Percentiles rank a stretch among this genome's conserved stretches.
Conservation (phyloP, 768 basidiomycete species). For the Leccinum broughii region DNA sequence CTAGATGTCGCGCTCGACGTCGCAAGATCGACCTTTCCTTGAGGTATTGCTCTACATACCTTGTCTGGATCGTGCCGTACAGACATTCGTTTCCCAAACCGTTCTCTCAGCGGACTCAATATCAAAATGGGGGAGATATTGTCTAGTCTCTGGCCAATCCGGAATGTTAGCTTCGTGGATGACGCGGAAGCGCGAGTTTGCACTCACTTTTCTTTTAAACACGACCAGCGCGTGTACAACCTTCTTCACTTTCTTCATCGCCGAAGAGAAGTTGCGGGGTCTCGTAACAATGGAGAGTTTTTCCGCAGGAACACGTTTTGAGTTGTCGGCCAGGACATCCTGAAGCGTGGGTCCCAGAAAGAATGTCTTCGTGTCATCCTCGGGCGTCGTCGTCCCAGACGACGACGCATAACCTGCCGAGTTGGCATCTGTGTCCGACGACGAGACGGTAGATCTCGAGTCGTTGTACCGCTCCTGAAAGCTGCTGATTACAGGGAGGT, state of each 20-base stretch:
- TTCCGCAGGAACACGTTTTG: neutral
- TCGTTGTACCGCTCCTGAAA: slow-evolving; percentile 6
- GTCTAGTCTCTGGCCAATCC: slow-evolving; percentile 18
- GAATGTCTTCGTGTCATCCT: slow-evolving; percentile 29
- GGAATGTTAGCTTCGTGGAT: neutral
- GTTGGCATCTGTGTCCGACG: slow-evolving; percentile 26
- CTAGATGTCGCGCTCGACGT: slow-evolving; percentile 7
- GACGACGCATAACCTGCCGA: slow-evolving; percentile 27
- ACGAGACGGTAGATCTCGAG: slow-evolving; percentile 10
- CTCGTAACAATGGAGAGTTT: slow-evolving; percentile 14
- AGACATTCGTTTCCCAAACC: slow-evolving; percentile 32
- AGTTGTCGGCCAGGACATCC: slow-evolving; percentile 6
- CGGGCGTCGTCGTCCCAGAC: slow-evolving; percentile 34
- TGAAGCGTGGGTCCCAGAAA: slow-evolving; percentile 18
- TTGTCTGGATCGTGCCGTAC: slow-evolving; percentile 26
- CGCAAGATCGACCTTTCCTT: neutral
- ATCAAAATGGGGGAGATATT: slow-evolving; percentile 26
- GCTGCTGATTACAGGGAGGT: neutral
- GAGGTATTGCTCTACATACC: slow-evolving; percentile 16
- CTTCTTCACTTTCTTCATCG: slow-evolving; percentile 27
- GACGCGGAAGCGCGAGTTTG: neutral
- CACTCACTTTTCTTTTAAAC: slow-evolving; percentile 29
- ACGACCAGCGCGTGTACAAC: slow-evolving; percentile 17
- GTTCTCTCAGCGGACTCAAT: slow-evolving; percentile 30
- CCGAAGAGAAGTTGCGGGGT: slow-evolving; percentile 14